Evolutionary conservation across 2,329 filamentous ascomycete species (phyloP), one percentile per base, ranked within the genome.

Genomic region (Arthroderma sp.): DNA sequence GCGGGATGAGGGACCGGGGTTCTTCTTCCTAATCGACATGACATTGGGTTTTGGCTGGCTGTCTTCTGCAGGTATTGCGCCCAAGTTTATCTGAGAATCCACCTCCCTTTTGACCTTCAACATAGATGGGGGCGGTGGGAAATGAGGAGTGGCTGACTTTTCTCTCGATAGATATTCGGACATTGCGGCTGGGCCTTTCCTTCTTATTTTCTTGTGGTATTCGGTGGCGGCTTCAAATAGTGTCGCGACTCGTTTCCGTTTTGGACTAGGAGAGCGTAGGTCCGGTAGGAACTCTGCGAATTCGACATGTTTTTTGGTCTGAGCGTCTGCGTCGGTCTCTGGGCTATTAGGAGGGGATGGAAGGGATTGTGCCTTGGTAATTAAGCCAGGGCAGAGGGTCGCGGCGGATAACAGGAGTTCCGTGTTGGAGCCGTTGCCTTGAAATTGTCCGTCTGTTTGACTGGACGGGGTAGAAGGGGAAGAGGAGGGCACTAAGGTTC

Each of bases 171-270:
- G 36, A 64, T 55, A 42, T 53, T 60, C 7, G 58, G 53, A 30
- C 58, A 58, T n/a, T 58, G 50, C 44, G n/a, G 66, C 63, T 10
- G 56, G 60, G 34, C 64, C 64, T 40, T 58, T 61, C 50, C 64
- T 61, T 32, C 63, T 60, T 22, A 66, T 62, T 40, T 57, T 55
- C 30, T 58, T 61, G 47, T 68, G 64, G 53, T 66, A 63, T 40
- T 66, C 62, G 3, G 63, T 58, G 6, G 62, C 65, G 3, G 59
- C 58, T 47, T 68, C 64, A 38, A 68, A 68, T 2, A 68, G 54
- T 1, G 58, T 66, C 34, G 62, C 60, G n/a, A 66, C 62, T 32
- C 64, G 58, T 51, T 66, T 67, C 37, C 65, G 58, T 48, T 67
- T 68, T 3, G 64, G 64, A 38, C 62, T 67, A 4, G 62, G 62